Percentiles rank a stretch among this genome's conserved stretches.
Conservation (phyloP, 2,329 filamentous ascomycete species). For the Fusarium hainanense region DNA sequence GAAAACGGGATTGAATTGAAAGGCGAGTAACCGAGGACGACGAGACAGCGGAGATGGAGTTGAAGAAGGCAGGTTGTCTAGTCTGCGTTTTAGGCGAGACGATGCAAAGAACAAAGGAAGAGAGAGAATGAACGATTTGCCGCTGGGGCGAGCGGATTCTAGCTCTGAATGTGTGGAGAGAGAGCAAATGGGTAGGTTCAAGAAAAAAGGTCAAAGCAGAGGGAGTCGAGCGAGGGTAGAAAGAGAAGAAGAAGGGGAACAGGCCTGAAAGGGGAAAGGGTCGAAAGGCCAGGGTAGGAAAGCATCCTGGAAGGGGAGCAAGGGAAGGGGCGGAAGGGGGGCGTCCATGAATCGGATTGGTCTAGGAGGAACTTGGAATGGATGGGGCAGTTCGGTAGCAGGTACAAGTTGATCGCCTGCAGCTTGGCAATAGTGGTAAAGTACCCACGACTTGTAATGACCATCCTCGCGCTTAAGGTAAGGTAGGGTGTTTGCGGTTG, state of each 20-base stretch:
- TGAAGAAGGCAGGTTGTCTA: constrained; percentile 15
- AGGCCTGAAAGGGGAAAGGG: constrained; percentile 40
- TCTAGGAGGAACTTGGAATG: constrained; percentile 14
- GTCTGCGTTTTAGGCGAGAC: constrained; percentile 18
- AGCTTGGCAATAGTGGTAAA: neutral
- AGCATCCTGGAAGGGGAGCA: constrained; percentile 34
- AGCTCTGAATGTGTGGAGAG: constrained; percentile 35
- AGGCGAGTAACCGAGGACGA: constrained; percentile 25
- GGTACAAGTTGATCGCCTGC: constrained; percentile 9
- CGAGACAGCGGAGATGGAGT: constrained; percentile 12
- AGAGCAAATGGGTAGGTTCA: constrained; percentile 31
- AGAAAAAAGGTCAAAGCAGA: constrained; percentile 41
- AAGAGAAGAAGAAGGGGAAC: constrained; percentile 39
- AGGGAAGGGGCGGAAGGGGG: constrained; percentile 21
- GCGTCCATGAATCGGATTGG: constrained; percentile 25
- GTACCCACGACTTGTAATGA: constrained; percentile 16
- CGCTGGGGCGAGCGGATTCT: constrained; percentile 36
- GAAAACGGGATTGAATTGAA: constrained; percentile 31
- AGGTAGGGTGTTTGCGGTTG: constrained; percentile 19
- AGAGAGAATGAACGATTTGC: constrained; percentile 35
- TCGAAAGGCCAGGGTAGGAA: constrained; percentile 34
- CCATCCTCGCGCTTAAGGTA: constrained; percentile 10
- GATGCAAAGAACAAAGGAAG: constrained; percentile 36
- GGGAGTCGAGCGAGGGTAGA: constrained; percentile 32
- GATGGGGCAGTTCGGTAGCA: constrained; percentile 15